A percentile compares a stretch with the other conserved stretches of the same genome.
phyloP scores from a whole-genome alignment of 306 rosid species.

The Trifolium subterraneum region DNA sequence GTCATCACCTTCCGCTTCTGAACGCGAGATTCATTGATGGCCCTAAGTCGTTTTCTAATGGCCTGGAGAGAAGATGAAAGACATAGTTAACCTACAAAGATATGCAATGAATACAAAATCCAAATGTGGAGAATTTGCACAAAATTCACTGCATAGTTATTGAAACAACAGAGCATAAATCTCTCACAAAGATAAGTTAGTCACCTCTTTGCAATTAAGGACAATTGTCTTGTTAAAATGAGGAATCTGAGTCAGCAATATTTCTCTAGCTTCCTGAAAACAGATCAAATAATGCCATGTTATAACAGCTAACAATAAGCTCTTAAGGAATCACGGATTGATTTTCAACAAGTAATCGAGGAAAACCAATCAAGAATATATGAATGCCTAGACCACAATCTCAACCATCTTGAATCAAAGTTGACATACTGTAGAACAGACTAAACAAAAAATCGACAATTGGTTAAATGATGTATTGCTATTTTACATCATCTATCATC shows the following conservation, averaged over 20 bases:
- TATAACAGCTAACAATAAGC: conserved; percentile 30
- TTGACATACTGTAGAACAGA: neutral
- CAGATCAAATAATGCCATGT: conserved; percentile 43
- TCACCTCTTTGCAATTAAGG: conserved; percentile 88
- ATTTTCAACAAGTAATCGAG: conserved; percentile 28
- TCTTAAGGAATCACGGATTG: conserved; percentile 30
- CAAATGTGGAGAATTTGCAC: conserved; percentile 21
- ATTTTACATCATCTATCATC: conserved; percentile 31
- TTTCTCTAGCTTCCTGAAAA: conserved; percentile 82
- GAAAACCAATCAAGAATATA: conserved; percentile 33
- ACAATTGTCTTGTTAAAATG: conserved; percentile 63
- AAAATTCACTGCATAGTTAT: conserved; percentile 22
- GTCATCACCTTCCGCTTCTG: conserved; percentile 87
- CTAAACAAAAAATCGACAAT: conserved; percentile 14
- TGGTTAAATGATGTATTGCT: neutral
- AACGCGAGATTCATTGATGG: conserved; percentile 94
- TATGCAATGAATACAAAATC: conserved; percentile 32
- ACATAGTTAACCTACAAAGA: conserved; percentile 30
- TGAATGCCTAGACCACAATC: conserved; percentile 17
- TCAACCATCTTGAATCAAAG: conserved; percentile 29
- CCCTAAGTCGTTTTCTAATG: conserved; percentile 80
- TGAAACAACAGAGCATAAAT: conserved; percentile 27
- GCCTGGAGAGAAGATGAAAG: conserved; percentile 64
- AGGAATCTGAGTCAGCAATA: conserved; percentile 62
- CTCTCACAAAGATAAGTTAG: conserved; percentile 32